Evolutionary conservation across 2,329 filamentous ascomycete species (phyloP).

Genomic region (Beauveria australis): DNA sequence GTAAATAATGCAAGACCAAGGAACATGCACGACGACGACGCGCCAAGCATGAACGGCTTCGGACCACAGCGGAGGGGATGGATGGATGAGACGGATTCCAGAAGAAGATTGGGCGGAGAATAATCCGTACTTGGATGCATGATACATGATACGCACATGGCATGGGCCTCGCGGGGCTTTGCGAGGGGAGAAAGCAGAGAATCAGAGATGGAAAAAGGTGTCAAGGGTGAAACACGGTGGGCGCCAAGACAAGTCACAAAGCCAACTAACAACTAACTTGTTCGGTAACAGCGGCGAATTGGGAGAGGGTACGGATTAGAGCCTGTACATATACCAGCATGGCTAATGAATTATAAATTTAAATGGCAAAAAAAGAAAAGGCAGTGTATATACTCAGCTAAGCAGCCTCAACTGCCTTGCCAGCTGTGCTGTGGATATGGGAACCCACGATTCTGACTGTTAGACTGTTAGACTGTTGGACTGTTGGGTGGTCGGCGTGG

Average conservation of each 20-base stretch:
- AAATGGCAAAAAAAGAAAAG: neutral
- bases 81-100: neutral
- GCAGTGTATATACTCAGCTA: neutral
- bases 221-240: conserved; percentile 10
- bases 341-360: too few relatives aligned
- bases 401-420: neutral
- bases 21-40: neutral
- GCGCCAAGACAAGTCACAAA: neutral
- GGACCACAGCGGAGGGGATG: neutral
- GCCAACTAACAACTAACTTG: too few relatives aligned
- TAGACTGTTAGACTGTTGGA: too few relatives aligned
- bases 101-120: neutral
- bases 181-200: neutral
- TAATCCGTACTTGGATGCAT: conserved; percentile 6
- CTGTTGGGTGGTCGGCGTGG: neutral
- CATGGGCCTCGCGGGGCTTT: neutral
- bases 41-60: neutral
- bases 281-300: neutral
- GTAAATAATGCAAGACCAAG: neutral
- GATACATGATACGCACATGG: conserved; percentile 8
- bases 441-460: too few relatives aligned
- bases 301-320: neutral
- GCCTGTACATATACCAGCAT: neutral
- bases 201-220: neutral
- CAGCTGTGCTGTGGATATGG: neutral